phyloP scores from a whole-genome alignment of 768 basidiomycete genomes.

The Fomitopsis serialis region DNA sequence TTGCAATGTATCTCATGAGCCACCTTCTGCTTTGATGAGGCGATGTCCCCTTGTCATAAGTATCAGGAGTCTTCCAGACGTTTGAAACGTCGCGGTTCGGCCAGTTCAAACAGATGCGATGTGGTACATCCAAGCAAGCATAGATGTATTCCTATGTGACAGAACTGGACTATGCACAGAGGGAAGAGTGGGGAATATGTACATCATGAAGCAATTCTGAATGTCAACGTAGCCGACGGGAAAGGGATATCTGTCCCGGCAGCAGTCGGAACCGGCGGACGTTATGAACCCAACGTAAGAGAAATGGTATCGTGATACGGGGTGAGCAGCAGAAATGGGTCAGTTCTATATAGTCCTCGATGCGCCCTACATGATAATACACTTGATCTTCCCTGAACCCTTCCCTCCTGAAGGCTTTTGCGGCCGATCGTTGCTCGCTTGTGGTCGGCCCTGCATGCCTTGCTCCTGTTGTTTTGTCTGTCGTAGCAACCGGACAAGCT shows the following conservation, averaged over 20 bases:
- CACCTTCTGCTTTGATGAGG: too few species aligned
- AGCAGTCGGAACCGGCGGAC: conserved; percentile 18
- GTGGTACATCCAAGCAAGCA: neutral
- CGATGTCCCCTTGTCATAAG: too few species aligned
- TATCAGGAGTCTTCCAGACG: too few species aligned
- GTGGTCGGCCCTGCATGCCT: conserved; percentile 28
- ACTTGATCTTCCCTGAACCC: conserved; percentile 49
- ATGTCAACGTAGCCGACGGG: conserved; percentile 10
- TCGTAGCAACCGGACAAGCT: conserved; percentile 79
- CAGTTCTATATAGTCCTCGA: conserved; percentile 67
- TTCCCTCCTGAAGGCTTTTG: neutral
- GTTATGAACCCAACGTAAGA: conserved; percentile 24
- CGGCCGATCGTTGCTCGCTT: conserved; percentile 5
- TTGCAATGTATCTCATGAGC: neutral
- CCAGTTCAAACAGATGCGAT: too few species aligned
- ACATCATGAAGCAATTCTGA: conserved; percentile 19
- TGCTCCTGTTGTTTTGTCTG: conserved; percentile 51
- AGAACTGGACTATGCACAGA: conserved; percentile 1
- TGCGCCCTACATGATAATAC: conserved; percentile 79
- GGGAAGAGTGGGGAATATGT: conserved; percentile 18
- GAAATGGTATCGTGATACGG: conserved; percentile 76
- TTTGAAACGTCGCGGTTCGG: too few species aligned
- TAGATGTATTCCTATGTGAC: neutral
- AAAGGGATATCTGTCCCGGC: conserved; percentile 10
- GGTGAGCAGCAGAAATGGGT: conserved; percentile 49